phyloP scores from a whole-genome alignment of 345 rosid genomes.

The Salix brachista region DNA sequence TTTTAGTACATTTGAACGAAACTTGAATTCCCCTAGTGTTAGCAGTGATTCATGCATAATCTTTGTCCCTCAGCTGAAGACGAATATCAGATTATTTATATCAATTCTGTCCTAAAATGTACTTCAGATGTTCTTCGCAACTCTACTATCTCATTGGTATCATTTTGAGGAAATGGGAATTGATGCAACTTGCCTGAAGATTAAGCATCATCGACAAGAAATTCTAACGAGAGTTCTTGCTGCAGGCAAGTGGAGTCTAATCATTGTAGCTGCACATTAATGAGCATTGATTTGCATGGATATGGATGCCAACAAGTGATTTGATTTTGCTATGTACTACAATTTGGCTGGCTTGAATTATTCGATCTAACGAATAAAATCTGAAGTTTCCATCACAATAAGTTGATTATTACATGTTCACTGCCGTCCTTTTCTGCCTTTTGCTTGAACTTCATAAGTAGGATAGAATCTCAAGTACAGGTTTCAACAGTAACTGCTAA shows the following conservation, averaged over 20 bases:
- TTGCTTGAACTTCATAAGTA: not conserved
- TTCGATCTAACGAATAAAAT: not conserved
- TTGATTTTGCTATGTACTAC: not conserved
- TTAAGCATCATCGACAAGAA: not conserved
- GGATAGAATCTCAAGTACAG: not conserved
- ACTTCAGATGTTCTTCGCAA: not conserved
- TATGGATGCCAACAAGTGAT: not conserved
- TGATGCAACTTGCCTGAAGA: not conserved
- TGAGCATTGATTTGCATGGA: not conserved
- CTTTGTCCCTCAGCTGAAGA: not conserved
- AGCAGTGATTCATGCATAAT: not conserved
- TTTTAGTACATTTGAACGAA: not conserved
- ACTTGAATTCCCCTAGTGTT: conserved; percentile 6
- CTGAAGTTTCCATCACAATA: not conserved
- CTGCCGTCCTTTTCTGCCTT: not conserved
- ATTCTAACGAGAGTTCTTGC: not conserved
- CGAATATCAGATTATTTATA: not conserved
- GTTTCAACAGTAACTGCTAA: not conserved
- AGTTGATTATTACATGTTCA: not conserved
- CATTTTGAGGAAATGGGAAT: not conserved
- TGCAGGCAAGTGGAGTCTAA: not conserved
- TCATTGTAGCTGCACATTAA: not conserved
- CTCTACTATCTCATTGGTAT: not conserved
- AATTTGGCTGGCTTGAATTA: not conserved
- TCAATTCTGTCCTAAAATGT: not conserved